phyloP scores from a whole-genome alignment of 192 early-diverging fungal genomes.

The Tieghemiomyces parasiticus region DNA sequence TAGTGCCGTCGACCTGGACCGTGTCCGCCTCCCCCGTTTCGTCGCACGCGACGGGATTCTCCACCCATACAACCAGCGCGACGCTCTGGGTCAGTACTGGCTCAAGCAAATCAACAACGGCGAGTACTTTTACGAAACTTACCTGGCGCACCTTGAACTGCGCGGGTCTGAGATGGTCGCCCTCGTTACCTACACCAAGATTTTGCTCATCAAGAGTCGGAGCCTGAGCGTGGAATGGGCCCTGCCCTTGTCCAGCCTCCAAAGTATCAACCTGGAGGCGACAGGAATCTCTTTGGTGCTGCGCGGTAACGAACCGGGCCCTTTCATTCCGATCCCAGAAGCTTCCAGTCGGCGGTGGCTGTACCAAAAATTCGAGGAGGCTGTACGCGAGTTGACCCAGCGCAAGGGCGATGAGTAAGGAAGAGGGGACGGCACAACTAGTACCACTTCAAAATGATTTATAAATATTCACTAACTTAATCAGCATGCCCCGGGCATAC shows the following conservation, averaged over 20 bases:
- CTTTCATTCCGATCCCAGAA: conserved; percentile 59
- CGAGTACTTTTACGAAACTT: conserved; percentile 63
- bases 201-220: conserved; percentile 61
- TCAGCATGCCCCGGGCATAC: too few species aligned
- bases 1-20: conserved; percentile 64
- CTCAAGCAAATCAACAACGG: conserved; percentile 66
- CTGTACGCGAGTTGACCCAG: conserved; percentile 31
- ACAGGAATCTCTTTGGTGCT: conserved; percentile 60
- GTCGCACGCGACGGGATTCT: conserved; percentile 78
- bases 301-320: conserved; percentile 33
- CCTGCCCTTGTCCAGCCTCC: conserved; percentile 48
- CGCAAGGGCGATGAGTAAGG: conserved; percentile 5
- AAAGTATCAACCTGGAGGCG: conserved; percentile 52
- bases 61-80: conserved; percentile 48
- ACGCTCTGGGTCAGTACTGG: conserved; percentile 78
- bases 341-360: conserved; percentile 46
- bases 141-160: conserved; percentile 74
- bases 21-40: conserved; percentile 72
- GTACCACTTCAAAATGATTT: too few species aligned
- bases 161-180: conserved; percentile 72
- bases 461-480: too few species aligned
- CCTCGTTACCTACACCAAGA: conserved; percentile 62
- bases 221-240: conserved; percentile 71
- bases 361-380: conserved; percentile 51
- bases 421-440: too few species aligned